Percentiles rank a stretch among this genome's conserved stretches.
phyloP scores from a whole-genome alignment of 352 stramenopile species.

The Aphanomyces stellatus region DNA sequence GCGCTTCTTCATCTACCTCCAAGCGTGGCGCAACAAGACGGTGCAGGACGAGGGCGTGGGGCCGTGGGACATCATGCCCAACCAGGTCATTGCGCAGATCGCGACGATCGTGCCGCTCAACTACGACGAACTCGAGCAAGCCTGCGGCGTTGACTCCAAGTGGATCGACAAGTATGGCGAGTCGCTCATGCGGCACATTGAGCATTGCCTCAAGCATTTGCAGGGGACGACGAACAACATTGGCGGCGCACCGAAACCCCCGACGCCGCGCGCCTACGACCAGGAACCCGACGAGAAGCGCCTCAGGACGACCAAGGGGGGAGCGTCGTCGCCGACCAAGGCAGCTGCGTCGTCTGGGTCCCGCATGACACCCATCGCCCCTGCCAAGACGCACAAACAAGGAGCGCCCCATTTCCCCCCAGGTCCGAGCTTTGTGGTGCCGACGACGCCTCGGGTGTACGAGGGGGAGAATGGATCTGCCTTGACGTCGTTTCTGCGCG shows the following conservation, averaged over 20 bases:
- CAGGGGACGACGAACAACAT: no score
- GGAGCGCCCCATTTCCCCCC: no score
- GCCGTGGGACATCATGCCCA: constrained; percentile 67
- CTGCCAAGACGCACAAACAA: no score
- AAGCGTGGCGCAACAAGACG: constrained; percentile 70
- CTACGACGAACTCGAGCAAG: constrained; percentile 15
- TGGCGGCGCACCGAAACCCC: no score
- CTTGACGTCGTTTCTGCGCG: not conserved
- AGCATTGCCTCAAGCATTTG: constrained; percentile 7
- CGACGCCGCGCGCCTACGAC: no score
- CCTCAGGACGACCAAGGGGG: not conserved
- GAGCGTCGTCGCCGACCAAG: not conserved
- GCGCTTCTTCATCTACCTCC: constrained; percentile 56
- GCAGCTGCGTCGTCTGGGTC: not conserved
- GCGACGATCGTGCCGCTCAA: constrained; percentile 19
- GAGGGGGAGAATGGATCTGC: not conserved
- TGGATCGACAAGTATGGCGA: constrained; percentile 18
- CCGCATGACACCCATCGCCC: not conserved
- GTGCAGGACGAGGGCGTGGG: constrained; percentile 60
- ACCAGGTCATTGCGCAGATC: constrained; percentile 61
- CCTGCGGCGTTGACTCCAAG: not conserved
- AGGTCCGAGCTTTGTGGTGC: not conserved
- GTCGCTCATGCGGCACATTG: constrained; percentile 15
- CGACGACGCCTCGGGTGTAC: not conserved
- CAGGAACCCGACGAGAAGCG: not conserved